Evolutionary conservation across 179 eudicot species (phyloP).

Genomic region (Silene vulgaris): DNA sequence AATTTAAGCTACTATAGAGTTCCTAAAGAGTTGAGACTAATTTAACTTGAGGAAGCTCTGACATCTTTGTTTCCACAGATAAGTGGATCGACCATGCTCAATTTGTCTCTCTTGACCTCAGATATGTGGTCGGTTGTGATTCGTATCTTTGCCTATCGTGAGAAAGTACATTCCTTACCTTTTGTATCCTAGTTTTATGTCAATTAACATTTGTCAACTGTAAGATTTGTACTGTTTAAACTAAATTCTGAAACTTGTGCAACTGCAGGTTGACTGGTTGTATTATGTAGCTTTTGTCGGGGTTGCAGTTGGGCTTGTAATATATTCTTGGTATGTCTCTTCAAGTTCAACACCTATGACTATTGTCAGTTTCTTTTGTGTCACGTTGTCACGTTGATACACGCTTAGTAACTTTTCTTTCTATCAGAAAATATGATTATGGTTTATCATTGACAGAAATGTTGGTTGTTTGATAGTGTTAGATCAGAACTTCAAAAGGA

Average conservation of each 20-base stretch:
- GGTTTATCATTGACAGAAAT: background rate
- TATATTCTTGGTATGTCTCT: constrained; percentile 63
- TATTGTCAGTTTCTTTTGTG: background rate
- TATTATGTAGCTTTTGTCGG: constrained; percentile 66
- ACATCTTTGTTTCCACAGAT: constrained; percentile 38
- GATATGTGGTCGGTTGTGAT: constrained; percentile 91
- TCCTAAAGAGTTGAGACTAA: background rate
- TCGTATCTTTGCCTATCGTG: constrained; percentile 68
- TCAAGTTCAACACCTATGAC: background rate
- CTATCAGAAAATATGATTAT: too few species aligned
- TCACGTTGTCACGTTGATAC: background rate
- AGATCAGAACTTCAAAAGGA: background rate
- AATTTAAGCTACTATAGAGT: background rate
- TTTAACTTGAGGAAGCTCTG: background rate
- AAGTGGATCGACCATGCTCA: constrained; percentile 78
- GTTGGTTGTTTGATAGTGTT: background rate
- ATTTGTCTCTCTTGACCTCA: constrained; percentile 69
- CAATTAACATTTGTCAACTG: background rate
- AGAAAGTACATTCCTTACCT: constrained; percentile 44
- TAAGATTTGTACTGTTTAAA: background rate
- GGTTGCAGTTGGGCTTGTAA: constrained; percentile 57
- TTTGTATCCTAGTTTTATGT: background rate
- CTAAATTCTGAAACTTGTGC: constrained; percentile 20
- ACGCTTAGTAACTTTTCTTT: too few species aligned
- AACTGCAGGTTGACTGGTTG: constrained; percentile 81